Percentiles rank a stretch among this genome's conserved stretches.
Conservation (phyloP, 495 filamentous ascomycete species). For the Penicillium soppii region DNA sequence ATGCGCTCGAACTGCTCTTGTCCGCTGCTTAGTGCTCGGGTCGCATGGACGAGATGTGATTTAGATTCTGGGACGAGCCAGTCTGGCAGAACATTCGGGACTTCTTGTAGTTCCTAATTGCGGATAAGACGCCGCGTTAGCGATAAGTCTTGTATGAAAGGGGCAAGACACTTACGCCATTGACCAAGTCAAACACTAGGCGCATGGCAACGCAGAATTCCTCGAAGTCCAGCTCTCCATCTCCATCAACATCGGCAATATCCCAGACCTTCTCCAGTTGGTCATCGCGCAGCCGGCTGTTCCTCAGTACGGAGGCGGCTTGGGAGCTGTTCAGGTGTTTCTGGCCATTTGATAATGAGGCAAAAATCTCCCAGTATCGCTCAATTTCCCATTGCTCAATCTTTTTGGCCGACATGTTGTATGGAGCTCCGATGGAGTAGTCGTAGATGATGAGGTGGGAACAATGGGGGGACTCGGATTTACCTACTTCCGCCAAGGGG, state of each 20-base stretch:
- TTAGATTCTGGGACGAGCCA: slow-evolving; percentile 98
- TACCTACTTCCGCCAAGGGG: slow-evolving; percentile 17
- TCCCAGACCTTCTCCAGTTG: slow-evolving; percentile 98
- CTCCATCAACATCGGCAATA: slow-evolving; percentile 92
- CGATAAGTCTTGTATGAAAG: not conserved
- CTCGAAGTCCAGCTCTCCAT: slow-evolving; percentile 97
- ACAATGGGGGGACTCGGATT: slow-evolving; percentile 16
- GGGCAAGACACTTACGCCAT: slow-evolving; percentile 65
- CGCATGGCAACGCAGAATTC: slow-evolving; percentile 99
- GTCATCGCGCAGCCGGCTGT: slow-evolving; percentile 87
- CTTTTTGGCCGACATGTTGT: slow-evolving; percentile 69
- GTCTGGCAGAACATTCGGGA: slow-evolving; percentile 80
- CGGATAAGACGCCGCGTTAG: not conserved
- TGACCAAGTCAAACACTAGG: slow-evolving; percentile 93
- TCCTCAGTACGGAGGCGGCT: slow-evolving; percentile 92
- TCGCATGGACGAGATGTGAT: slow-evolving; percentile 90
- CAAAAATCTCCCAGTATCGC: slow-evolving; percentile 99
- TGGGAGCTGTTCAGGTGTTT: slow-evolving; percentile 84
- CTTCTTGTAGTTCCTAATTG: slow-evolving; percentile 79
- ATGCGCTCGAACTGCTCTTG: slow-evolving; percentile 79
- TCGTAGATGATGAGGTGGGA: slow-evolving; percentile 16
- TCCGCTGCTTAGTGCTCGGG: slow-evolving; percentile 71
- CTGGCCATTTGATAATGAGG: slow-evolving; percentile 74
- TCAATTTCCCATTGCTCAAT: slow-evolving; percentile 97
- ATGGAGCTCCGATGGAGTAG: slow-evolving; percentile 7